Base-by-base conservation (phyloP, 768 basidiomycete genomes). In the Trametes maxima region DNA sequence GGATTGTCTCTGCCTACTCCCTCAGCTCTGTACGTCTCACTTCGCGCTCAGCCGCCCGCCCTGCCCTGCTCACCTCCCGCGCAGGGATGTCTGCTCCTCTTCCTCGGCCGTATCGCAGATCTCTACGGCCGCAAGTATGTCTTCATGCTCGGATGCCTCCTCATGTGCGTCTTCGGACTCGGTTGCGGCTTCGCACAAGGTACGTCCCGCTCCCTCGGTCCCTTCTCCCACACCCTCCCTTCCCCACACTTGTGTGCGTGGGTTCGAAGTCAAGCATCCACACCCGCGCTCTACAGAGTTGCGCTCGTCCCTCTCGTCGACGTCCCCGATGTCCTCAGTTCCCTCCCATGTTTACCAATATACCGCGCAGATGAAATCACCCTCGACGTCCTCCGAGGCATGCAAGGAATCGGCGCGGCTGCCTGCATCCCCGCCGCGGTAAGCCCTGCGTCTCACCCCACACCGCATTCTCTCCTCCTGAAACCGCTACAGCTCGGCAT, bases 361-460 rank as follows among this genome's bases (percentile, higher is more conserved):
- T 33, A 33, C n/a, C 25, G 17, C 54, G 0, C 48, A 88, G 87
- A 84, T 66, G 78, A 80, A 8, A 72, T 87, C 8, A 81, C 82
- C 0, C 75, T 97, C 37, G 83, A 87, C 62, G 73, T 95, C 16
- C 77, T 94, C 16, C 81, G 95, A 59, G 95, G 82, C 0, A 71
- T 93, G 17, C 89, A 94, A 64, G 94, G 94, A 2, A 75, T 89
- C n/a, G 94, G 92, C 0, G 82, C 82, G 0, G 90, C 92, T 0
- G 92, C 91, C 0, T 81, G 81, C 5, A 84, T 92, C 16, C 92
- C 92, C 5, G 83, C 91, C 16, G 79, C 86, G 12, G 89, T 90
- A 76, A 69, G 79, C 39, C 12, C 39, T 40, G 14, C 39, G 39
- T 69, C 33, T 33, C 40, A 49, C 37, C 37, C 2, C 4, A 52